Evolutionary conservation across 352 stramenopile species (phyloP).

Genomic region (Pythium chondricola): DNA sequence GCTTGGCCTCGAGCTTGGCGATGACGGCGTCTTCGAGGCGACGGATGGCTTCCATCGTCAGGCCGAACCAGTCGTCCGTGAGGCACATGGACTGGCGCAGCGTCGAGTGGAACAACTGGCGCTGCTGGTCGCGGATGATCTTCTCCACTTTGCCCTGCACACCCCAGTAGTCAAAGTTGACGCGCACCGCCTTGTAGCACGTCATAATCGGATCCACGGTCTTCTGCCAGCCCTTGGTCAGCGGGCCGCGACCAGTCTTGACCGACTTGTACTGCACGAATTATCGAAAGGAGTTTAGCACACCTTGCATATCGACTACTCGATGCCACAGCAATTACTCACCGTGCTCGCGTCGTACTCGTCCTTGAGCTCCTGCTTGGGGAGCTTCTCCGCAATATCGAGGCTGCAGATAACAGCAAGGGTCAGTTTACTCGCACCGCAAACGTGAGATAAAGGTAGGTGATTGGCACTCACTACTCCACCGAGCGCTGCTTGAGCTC

Average conservation of each 20-base stretch:
- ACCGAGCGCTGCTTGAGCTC: conserved; percentile 74
- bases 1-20: conserved; percentile 72
- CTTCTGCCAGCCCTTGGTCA: conserved; percentile 59
- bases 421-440: too few relatives aligned
- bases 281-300: too few relatives aligned
- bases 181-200: conserved; percentile 81
- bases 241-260: conserved; percentile 66
- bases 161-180: conserved; percentile 88
- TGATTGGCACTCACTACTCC: conserved; percentile 54
- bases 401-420: conserved; percentile 35
- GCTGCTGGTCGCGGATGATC: conserved; percentile 77
- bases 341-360: conserved; percentile 59
- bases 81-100: conserved; percentile 59
- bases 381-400: conserved; percentile 68
- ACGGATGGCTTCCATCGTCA: conserved; percentile 85
- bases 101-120: conserved; percentile 66
- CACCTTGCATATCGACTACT: too few relatives aligned
- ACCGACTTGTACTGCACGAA: conserved; percentile 50
- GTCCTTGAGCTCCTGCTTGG: conserved; percentile 72
- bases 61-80: conserved; percentile 77
- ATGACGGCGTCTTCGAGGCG: conserved; percentile 65
- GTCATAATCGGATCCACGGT: conserved; percentile 77
- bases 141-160: conserved; percentile 80
- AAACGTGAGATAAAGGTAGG: too few relatives aligned
- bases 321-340: conserved; percentile 8